Evolutionary conservation across 139 green algal genomes (phyloP).

Genomic region (Volvox reticuliferus): DNA sequence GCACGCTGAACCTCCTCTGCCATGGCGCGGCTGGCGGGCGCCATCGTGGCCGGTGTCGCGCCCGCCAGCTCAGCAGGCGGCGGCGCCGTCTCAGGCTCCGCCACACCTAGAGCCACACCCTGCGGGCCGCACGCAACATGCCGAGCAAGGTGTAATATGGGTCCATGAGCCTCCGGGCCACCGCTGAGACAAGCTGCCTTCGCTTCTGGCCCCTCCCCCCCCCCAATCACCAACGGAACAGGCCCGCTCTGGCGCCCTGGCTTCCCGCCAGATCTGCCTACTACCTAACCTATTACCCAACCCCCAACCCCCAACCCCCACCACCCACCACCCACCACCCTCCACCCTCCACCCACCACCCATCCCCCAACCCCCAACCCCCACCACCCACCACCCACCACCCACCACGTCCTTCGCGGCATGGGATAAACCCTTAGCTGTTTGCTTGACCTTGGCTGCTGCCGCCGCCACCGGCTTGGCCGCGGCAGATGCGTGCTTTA

Average conservation of each 20-base stretch:
- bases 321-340: no score
- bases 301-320: no score
- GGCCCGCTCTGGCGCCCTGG: background rate
- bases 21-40: slow-evolving; percentile 31
- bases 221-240: background rate
- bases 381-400: background rate
- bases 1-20: slow-evolving; percentile 19
- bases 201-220: background rate
- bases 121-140: background rate
- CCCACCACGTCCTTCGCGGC: slow-evolving; percentile 29
- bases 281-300: no score
- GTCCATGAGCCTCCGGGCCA: no score
- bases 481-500: slow-evolving; percentile 20
- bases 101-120: background rate
- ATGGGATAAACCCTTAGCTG: background rate
- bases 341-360: background rate
- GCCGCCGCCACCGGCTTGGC: slow-evolving; percentile 28
- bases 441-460: background rate
- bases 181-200: background rate
- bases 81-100: background rate
- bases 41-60: slow-evolving; percentile 3
- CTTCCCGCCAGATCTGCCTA: no score
- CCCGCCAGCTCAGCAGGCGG: background rate
- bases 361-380: background rate
- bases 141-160: background rate